phyloP scores from a whole-genome alignment of 371 early-diverging fungal species.

The Mortierella sp. region DNA sequence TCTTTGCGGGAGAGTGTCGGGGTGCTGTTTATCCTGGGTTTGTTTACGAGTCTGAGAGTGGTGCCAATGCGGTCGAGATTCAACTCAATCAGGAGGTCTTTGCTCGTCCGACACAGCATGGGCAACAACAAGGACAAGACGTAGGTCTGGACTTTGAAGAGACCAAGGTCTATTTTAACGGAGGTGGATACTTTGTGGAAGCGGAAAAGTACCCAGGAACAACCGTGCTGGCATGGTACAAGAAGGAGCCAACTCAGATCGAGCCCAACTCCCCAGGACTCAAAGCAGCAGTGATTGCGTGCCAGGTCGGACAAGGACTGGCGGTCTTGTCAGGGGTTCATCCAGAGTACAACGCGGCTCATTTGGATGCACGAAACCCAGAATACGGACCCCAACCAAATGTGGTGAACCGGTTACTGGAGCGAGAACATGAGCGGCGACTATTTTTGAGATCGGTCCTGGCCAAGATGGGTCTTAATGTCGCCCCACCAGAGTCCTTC shows the following conservation, averaged over 20 bases:
- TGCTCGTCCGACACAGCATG: neutral
- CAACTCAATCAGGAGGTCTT: conserved; percentile 25
- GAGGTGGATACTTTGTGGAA: conserved; percentile 83
- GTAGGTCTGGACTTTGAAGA: conserved; percentile 22
- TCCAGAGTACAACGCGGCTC: conserved; percentile 78
- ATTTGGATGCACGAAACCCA: conserved; percentile 57
- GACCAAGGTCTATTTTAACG: conserved; percentile 78
- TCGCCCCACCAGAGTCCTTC: conserved; percentile 38
- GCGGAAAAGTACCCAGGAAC: conserved; percentile 59
- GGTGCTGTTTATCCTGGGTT: conserved; percentile 87
- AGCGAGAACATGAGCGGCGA: conserved; percentile 64
- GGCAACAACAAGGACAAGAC: neutral
- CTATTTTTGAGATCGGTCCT: conserved; percentile 65
- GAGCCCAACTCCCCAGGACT: conserved; percentile 15
- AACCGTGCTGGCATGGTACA: conserved; percentile 73
- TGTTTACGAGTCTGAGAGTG: conserved; percentile 83
- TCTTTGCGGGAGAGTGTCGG: conserved; percentile 79
- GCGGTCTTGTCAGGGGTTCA: conserved; percentile 81
- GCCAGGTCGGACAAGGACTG: conserved; percentile 71
- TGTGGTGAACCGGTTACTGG: conserved; percentile 60
- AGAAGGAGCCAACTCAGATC: conserved; percentile 48
- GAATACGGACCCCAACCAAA: conserved; percentile 56
- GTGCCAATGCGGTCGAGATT: conserved; percentile 59
- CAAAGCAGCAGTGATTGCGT: conserved; percentile 66
- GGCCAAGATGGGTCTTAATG: conserved; percentile 65